Evolutionary conservation across 148 eudicot genomes (phyloP).

Genomic region (Rhododendron henanense): DNA sequence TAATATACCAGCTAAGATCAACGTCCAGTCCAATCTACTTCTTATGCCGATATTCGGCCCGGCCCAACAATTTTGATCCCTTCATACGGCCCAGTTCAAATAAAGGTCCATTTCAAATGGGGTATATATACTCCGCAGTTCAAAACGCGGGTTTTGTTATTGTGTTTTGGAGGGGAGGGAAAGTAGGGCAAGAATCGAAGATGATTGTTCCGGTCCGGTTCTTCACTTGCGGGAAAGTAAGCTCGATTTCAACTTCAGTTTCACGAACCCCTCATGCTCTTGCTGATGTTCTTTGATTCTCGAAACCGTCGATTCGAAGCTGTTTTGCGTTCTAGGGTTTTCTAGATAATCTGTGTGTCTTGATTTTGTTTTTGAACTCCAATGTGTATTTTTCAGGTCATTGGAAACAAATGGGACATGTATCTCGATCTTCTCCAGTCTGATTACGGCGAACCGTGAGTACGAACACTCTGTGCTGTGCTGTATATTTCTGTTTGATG

Average conservation of each 20-base stretch:
- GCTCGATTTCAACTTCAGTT: neutral
- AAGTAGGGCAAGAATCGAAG: neutral
- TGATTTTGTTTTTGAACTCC: neutral
- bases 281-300: too few relatives aligned
- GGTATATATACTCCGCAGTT: neutral
- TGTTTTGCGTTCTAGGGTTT: neutral
- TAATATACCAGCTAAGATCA: too few relatives aligned
- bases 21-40: too few relatives aligned
- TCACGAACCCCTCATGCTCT: too few relatives aligned
- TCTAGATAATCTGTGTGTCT: neutral
- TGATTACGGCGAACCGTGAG: slow-evolving; percentile 84
- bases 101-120: neutral
- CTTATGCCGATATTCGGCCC: neutral
- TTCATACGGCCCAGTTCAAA: neutral
- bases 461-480: neutral
- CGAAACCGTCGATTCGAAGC: neutral
- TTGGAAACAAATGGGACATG: slow-evolving; percentile 94
- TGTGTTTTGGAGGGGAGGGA: too few relatives aligned
- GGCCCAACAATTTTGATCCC: neutral
- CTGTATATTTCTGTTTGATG: neutral
- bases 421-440: slow-evolving; percentile 95
- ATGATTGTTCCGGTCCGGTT: slow-evolving; percentile 58
- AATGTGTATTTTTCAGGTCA: slow-evolving; percentile 41
- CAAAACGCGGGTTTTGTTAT: too few relatives aligned
- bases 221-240: slow-evolving; percentile 56